A percentile compares a stretch with the other conserved stretches of the same genome.
These are phyloP conservation scores for Botrytis porri DNA, from an alignment of 2,329 filamentous ascomycete genomes.

Conservation along the genomic window DNA sequence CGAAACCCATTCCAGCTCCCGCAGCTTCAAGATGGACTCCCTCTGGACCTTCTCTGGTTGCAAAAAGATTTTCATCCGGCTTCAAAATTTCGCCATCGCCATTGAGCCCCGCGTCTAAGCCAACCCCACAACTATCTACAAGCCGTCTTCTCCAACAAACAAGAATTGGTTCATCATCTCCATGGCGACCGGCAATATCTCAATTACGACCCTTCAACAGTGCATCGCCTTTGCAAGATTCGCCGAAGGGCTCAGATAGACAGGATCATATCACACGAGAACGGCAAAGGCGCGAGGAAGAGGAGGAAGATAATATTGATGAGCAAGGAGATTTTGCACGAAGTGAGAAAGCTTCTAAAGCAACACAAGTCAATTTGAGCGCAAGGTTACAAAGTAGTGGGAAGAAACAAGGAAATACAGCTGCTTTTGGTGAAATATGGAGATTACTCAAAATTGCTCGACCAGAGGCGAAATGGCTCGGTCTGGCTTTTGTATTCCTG, in stretches of 20 bases:
- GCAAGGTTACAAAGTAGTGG: constrained; percentile 83
- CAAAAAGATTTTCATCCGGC: constrained; percentile 25
- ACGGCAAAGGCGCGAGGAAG: constrained; percentile 42
- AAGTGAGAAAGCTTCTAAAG: constrained; percentile 81
- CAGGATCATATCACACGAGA: constrained; percentile 39
- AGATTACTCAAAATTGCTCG: constrained; percentile 84
- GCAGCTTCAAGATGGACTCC: constrained; percentile 21
- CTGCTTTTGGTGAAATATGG: constrained; percentile 74
- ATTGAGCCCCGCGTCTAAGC: constrained; percentile 19
- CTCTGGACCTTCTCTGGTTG: constrained; percentile 6
- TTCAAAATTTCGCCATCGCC: constrained; percentile 23
- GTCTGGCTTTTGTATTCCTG: constrained; percentile 76
- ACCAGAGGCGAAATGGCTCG: constrained; percentile 77
- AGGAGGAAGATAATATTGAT: constrained; percentile 43
- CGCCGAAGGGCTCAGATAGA: constrained; percentile 31
- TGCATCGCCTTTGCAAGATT: constrained; percentile 28
- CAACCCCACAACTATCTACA: constrained; percentile 20
- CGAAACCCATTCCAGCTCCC: constrained; percentile 21
- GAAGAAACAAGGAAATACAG: constrained; percentile 49
- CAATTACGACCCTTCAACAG: constrained; percentile 36
- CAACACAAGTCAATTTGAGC: constrained; percentile 83
- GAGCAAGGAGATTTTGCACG: constrained; percentile 62
- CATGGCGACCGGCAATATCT: constrained; percentile 34
- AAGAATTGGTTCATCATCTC: constrained; percentile 26
- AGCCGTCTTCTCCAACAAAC: constrained; percentile 23